Base-by-base conservation (phyloP, 163 green algal genomes). In the Volvox carteri region DNA sequence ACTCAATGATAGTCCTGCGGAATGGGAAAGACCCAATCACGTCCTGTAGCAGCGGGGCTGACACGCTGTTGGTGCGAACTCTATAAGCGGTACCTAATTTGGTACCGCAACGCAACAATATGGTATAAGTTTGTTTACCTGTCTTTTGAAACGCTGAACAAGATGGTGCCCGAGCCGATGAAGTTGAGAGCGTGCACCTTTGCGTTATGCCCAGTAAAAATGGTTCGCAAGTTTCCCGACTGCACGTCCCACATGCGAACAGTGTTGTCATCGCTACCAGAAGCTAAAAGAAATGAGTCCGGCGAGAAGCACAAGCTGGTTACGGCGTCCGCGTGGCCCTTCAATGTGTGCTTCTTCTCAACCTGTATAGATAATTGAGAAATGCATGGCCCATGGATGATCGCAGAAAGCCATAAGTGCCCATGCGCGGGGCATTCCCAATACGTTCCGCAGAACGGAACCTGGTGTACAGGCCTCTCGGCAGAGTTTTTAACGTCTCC, bases 101-200 rank as follows among this genome's bases (percentile, higher is more conserved):
- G n/a, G n/a, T n/a, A n/a, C n/a, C n/a, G n/a, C n/a, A n/a, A n/a
- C n/a, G n/a, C n/a, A n/a, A n/a, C n/a, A n/a, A n/a, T n/a, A n/a
- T n/a, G n/a, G n/a, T n/a, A n/a, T n/a, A n/a, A n/a, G n/a, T 41
- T 52, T 85, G 46, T 67, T 62, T 19, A 84, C 68, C 81, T 84
- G 58, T 87, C 84, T 50, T 93, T 93, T 18, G 85, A 91, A 16
- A 85, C 85, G 60, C 85, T 91, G 85, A 93, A 93, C 4, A 93
- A 62, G n/a, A 93, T 93, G 41, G 91, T 93, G n/a, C 91, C 91
- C 8, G 70, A 89, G 28, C 91, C 91, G 72, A 93, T 93, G 88
- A 89, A 92, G 41, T 84, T 74, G 21, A 90, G 86, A 0, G 68
- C 62, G 60, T 90, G 86, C n/a, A 90, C 74, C 75, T 83, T 89